phyloP scores from a whole-genome alignment of 2,329 filamentous ascomycete genomes.

The Neurospora sp. region DNA sequence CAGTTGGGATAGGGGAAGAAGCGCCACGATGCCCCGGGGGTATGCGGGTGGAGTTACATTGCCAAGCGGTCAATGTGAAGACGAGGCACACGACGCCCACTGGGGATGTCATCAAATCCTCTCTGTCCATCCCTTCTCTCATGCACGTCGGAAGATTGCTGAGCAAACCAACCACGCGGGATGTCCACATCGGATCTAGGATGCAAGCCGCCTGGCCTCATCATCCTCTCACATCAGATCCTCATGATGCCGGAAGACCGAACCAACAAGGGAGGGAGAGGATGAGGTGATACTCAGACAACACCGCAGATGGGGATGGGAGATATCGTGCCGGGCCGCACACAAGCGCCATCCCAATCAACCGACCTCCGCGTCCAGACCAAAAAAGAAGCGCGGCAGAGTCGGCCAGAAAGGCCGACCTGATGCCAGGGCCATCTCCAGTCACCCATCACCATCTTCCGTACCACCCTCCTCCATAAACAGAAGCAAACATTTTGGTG shows the following conservation, averaged over 20 bases:
- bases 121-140: constrained; percentile 1
- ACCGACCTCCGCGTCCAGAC: background rate
- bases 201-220: background rate
- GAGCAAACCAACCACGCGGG: background rate
- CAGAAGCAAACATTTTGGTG: background rate
- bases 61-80: background rate
- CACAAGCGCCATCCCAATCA: background rate
- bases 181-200: background rate
- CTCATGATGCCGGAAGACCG: background rate
- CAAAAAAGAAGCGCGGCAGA: background rate
- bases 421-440: background rate
- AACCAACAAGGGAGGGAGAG: background rate
- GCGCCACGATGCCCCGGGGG: background rate
- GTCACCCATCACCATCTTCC: background rate
- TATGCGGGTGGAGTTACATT: background rate
- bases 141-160: constrained; percentile 7
- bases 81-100: background rate
- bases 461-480: background rate
- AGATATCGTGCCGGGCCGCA: background rate
- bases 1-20: constrained; percentile 1
- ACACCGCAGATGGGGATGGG: background rate
- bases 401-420: background rate
- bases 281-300: background rate
- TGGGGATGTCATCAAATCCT: constrained; percentile 1
- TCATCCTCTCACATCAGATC: background rate